Base-by-base conservation (phyloP, 805 yeast species). In the Suhomyces faveliae region DNA sequence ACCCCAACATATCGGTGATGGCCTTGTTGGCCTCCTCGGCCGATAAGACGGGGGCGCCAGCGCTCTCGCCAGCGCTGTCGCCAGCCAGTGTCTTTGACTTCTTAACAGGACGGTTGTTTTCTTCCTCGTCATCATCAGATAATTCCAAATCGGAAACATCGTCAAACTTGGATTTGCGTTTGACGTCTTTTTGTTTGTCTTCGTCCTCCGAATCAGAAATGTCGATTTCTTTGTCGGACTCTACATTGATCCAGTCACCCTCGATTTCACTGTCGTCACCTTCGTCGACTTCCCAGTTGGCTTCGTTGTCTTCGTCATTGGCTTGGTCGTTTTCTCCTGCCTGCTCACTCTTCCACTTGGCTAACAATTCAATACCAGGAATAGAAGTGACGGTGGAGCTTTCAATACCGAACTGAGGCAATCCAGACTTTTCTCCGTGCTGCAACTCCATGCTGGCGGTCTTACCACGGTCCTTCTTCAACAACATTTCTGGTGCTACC, bases 401-500 rank as follows among this genome's bases (percentile, higher is more conserved):
- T 56, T 90, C 95, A 45, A 81, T 82, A 77, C 97, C 97, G 56
- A 78, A 91, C 62, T 79, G 79, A 33, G 84, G 83, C 45, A 60
- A 48, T 9, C 65, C 66, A 29, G 73, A 71, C 53, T 81, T 77
- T 46, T 79, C 84, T 9, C 58, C 57, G 35, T 77, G 75, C 56
- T 85, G 87, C 50, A 92, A 53, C 49, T 81, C 94, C 81, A 91
- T 85, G 13, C 96, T 77, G 7, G 97, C 98, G 20, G 76, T 72
- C 70, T 94, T 92, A 63, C 99, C 99, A 64, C 99, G 80, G 64
- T 94, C 98, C 62, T 89, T 90, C 57, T 84, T 78, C 46, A 80
- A 77, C 58, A 94, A 78, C 97, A 94, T 88, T 54, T 92, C 96
- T 5, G 99, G 99, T 2, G 97, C 97, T 48, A 91, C 85, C 52